These are phyloP conservation scores for Colletotrichum chlorophyti DNA, from an alignment of 2,329 filamentous ascomycete species.

Conservation along the genomic window DNA sequence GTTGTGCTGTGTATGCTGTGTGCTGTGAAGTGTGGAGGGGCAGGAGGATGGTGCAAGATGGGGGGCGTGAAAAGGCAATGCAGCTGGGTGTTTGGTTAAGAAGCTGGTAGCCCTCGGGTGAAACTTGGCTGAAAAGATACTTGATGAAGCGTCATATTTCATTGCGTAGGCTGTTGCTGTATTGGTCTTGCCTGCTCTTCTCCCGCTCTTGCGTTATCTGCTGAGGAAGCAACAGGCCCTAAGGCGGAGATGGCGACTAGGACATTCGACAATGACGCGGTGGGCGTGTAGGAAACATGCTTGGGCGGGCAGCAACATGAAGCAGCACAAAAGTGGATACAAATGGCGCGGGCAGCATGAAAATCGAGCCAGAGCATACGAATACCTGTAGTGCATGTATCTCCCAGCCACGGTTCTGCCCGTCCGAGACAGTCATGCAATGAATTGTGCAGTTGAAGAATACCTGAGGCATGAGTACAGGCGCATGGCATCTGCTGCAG, in stretches of 20 bases:
- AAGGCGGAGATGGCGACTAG: constrained; percentile 2
- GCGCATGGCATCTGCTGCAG: neutral
- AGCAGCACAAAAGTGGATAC: constrained; percentile 9
- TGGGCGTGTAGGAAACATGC: neutral
- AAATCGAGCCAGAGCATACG: neutral
- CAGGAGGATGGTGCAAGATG: neutral
- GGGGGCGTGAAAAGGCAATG: neutral
- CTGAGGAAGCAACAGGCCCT: constrained; percentile 4
- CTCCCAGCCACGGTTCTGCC: neutral
- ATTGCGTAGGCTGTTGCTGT: neutral
- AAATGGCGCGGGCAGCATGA: constrained; percentile 13
- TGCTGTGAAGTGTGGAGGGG: neutral
- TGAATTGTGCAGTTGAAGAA: constrained; percentile 16
- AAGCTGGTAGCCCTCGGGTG: neutral
- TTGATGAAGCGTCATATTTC: neutral
- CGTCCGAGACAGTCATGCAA: constrained; percentile 17
- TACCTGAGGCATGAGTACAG: constrained; percentile 26
- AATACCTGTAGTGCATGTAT: neutral
- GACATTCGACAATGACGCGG: constrained; percentile 15
- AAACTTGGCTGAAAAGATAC: constrained; percentile 11
- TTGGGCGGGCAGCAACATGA: neutral
- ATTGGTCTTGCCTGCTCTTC: neutral
- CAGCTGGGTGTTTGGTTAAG: neutral
- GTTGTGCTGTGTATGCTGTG: neutral
- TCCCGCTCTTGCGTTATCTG: constrained; percentile 9